These are phyloP conservation scores for Saturnispora ahearnii DNA, from an alignment of 805 yeast species.

Conservation along the genomic window DNA sequence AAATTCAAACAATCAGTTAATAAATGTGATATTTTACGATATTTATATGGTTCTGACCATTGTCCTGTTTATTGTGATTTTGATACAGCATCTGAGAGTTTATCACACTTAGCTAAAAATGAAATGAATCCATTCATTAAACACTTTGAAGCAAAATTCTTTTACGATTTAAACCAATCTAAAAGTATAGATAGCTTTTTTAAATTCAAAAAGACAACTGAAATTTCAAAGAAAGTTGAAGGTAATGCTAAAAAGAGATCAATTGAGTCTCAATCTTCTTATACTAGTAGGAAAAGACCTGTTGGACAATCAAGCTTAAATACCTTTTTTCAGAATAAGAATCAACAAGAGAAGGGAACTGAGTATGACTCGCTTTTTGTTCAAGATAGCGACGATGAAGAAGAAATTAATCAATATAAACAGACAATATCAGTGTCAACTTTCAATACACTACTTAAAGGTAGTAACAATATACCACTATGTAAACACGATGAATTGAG, in stretches of 20 bases:
- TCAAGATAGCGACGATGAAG: constrained; percentile 13
- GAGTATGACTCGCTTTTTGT: constrained; percentile 12
- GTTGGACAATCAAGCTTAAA: constrained; percentile 11
- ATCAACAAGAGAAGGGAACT: background rate
- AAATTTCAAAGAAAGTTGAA: background rate
- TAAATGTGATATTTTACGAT: constrained; percentile 46
- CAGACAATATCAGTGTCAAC: constrained; percentile 11
- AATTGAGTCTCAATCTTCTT: background rate
- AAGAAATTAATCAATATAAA: background rate
- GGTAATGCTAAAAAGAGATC: constrained; percentile 6
- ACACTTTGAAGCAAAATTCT: constrained; percentile 45
- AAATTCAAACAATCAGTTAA: constrained; percentile 33
- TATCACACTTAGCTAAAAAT: background rate
- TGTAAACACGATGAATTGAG: constrained; percentile 44
- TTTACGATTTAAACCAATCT: constrained; percentile 31
- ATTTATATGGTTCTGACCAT: constrained; percentile 82
- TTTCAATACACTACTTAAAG: constrained; percentile 19
- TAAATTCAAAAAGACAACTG: constrained; percentile 6
- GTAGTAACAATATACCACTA: constrained; percentile 25
- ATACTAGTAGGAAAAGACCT: constrained; percentile 17
- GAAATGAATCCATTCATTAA: constrained; percentile 14
- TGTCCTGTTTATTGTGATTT: constrained; percentile 83
- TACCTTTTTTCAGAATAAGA: background rate
- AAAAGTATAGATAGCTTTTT: constrained; percentile 27
- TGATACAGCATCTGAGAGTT: constrained; percentile 14